Evolutionary conservation across 2,329 filamentous ascomycete species (phyloP).

Genomic region (Trichoderma hamatum): DNA sequence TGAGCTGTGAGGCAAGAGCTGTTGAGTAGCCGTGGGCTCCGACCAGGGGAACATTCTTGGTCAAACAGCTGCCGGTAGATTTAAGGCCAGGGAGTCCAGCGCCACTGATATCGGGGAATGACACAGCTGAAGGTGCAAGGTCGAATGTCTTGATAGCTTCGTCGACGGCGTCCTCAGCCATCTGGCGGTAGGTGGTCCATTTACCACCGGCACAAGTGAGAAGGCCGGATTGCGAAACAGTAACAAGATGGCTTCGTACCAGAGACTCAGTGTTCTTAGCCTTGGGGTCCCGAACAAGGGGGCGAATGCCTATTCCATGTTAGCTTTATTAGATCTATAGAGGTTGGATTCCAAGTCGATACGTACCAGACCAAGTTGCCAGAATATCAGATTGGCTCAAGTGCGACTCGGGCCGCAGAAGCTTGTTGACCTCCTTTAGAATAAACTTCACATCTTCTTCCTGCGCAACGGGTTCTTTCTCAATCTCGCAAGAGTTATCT

Average conservation of each 20-base stretch:
- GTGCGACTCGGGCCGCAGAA: slow-evolving; percentile 74
- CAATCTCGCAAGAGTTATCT: slow-evolving; percentile 71
- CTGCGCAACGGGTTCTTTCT: slow-evolving; percentile 69
- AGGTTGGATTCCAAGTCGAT: background rate
- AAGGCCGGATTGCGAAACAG: slow-evolving; percentile 72
- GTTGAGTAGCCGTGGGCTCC: slow-evolving; percentile 72
- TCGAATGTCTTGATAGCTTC: slow-evolving; percentile 70
- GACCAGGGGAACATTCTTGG: slow-evolving; percentile 71
- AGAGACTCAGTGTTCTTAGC: slow-evolving; percentile 81
- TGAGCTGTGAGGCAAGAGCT: slow-evolving; percentile 40
- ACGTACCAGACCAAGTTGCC: slow-evolving; percentile 75
- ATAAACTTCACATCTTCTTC: slow-evolving; percentile 84
- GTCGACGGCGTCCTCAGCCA: slow-evolving; percentile 85
- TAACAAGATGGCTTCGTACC: slow-evolving; percentile 79
- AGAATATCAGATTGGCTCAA: slow-evolving; percentile 76
- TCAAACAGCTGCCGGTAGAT: slow-evolving; percentile 74
- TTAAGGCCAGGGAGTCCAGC: slow-evolving; percentile 51
- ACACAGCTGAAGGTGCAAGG: slow-evolving; percentile 56
- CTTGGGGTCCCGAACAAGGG: slow-evolving; percentile 78
- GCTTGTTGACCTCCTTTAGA: slow-evolving; percentile 74
- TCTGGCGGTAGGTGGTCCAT: slow-evolving; percentile 88
- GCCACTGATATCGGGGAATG: slow-evolving; percentile 67
- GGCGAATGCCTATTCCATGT: slow-evolving; percentile 61
- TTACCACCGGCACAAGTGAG: slow-evolving; percentile 83
- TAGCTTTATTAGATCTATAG: slow-evolving; percentile 26